These are phyloP conservation scores for Lagenidium giganteum DNA, from an alignment of 352 stramenopile species.

Conservation along the genomic window DNA sequence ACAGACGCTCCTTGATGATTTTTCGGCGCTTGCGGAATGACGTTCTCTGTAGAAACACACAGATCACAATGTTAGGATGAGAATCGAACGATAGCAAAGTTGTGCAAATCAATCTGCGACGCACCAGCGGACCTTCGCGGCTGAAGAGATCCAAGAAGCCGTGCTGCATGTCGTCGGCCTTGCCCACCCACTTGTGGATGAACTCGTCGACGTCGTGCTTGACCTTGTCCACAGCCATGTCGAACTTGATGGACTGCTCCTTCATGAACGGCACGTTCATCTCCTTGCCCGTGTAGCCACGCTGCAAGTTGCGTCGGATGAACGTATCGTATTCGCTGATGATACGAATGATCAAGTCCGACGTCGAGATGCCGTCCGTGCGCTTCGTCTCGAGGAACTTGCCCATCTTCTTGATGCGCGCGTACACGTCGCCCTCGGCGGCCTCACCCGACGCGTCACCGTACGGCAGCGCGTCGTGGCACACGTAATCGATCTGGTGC, in stretches of 20 bases:
- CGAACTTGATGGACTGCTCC: slow-evolving; percentile 85
- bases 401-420: slow-evolving; percentile 82
- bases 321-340: slow-evolving; percentile 91
- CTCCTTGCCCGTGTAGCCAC: slow-evolving; percentile 87
- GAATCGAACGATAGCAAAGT: neutral
- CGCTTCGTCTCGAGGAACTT: slow-evolving; percentile 82
- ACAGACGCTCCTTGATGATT: slow-evolving; percentile 73
- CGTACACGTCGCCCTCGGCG: slow-evolving; percentile 79
- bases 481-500: slow-evolving; percentile 87
- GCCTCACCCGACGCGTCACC: slow-evolving; percentile 65
- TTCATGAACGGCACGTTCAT: slow-evolving; percentile 91
- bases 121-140: slow-evolving; percentile 69
- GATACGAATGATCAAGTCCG: slow-evolving; percentile 87
- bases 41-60: slow-evolving; percentile 38
- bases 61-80: too few relatives aligned
- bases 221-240: slow-evolving; percentile 82
- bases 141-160: slow-evolving; percentile 74
- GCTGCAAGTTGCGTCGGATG: slow-evolving; percentile 85
- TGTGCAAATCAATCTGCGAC: neutral
- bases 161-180: slow-evolving; percentile 78
- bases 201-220: slow-evolving; percentile 75
- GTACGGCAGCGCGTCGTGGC: slow-evolving; percentile 86
- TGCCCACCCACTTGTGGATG: slow-evolving; percentile 73
- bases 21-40: slow-evolving; percentile 77
- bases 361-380: slow-evolving; percentile 87